Evolutionary conservation across 257 asterid species (phyloP), one percentile per base, ranked within the genome.

Genomic region (Solanum acaule): DNA sequence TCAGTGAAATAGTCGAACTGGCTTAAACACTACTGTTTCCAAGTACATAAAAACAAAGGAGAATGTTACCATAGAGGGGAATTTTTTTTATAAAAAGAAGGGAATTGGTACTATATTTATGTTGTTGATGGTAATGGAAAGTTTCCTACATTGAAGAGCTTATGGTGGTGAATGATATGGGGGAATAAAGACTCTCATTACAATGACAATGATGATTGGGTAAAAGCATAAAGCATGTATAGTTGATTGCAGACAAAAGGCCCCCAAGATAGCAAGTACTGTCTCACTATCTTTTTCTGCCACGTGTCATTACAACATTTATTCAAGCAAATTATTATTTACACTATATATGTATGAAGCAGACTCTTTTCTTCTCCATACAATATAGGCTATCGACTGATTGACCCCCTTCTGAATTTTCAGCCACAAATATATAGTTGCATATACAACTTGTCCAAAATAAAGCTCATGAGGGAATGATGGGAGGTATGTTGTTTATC

Each of bases 171-270:
- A 77, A 87, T 87, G 77, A 75, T 87, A 81, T 22, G 34, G 81
- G 15, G 13, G 81, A 73, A 46, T 52, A 35, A n/a, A 73, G 70
- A 23, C 75, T 86, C 71, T 49, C 6, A 79, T 79, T 27, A 46
- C 85, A 63, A 37, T 76, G 87, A 87, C 29, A 88, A 75, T 88
- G 90, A 88, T 84, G 90, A 40, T 88, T 46, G 46, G 86, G 18
- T 29, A 18, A 29, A 82, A 82, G 44, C 44, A 18, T 82, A 44
- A 88, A 85, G 88, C 90, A 88, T 73, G 88, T 85, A 59, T 75
- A 33, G 67, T 27, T 61, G 76, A 67, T 85, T 75, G 81, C 76
- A 59, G 90, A 73, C 86, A 85, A 71, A 7, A 20, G 82, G 86
- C 11, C 88, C 82, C 35, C n/a, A 8, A 84, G 79, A 35, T 49